phyloP scores from a whole-genome alignment of 331 rosid species.

The Phaseolus coccineus region DNA sequence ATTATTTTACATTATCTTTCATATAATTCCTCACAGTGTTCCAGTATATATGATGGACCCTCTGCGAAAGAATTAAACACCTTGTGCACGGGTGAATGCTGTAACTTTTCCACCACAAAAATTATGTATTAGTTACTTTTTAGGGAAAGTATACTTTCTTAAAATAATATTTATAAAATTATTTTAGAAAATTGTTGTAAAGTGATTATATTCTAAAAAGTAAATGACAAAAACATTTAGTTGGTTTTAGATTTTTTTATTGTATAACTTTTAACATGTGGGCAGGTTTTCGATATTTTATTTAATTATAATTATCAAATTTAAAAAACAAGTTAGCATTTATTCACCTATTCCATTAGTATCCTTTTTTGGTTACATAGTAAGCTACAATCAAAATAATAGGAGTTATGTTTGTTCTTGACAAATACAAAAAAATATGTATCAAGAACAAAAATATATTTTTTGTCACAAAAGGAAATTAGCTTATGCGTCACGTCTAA shows the following conservation, averaged over 20 bases:
- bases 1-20: not conserved
- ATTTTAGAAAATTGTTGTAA: not conserved
- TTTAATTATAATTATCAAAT: not conserved
- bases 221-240: not conserved
- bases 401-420: too few species aligned
- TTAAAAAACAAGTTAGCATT: not conserved
- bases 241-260: not conserved
- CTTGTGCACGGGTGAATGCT: constrained; percentile 16
- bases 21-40: not conserved
- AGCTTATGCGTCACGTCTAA: too few species aligned
- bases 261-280: not conserved
- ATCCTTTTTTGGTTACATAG: not conserved
- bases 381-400: too few species aligned
- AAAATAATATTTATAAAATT: not conserved
- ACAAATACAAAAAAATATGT: too few species aligned
- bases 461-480: too few species aligned
- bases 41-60: constrained; percentile 20
- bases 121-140: not conserved
- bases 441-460: too few species aligned
- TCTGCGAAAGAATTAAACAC: constrained; percentile 17
- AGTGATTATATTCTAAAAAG: not conserved
- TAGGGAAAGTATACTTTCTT: not conserved
- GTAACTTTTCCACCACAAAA: not conserved
- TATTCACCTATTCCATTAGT: not conserved
- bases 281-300: not conserved